These are phyloP conservation scores for Cubamyces sp. DNA, from an alignment of 768 basidiomycete species.

Conservation along the genomic window DNA sequence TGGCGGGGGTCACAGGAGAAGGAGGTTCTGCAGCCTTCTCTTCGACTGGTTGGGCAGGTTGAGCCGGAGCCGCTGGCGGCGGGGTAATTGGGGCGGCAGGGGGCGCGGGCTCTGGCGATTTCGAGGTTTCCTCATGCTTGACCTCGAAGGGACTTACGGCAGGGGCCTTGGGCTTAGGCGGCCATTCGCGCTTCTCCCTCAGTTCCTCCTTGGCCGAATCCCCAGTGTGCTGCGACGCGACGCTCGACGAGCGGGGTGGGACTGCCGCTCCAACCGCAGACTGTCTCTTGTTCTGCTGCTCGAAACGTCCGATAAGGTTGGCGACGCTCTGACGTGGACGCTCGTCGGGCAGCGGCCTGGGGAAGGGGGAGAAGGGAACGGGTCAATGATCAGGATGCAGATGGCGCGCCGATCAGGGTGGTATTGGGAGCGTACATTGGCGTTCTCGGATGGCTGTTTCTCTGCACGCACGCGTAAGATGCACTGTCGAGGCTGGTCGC, in stretches of 20 bases:
- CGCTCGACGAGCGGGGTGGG: conserved; percentile 69
- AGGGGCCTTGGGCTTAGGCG: conserved; percentile 43
- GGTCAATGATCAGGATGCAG: conserved; percentile 24
- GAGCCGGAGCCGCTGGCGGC: conserved; percentile 7
- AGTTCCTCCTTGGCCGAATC: conserved; percentile 69
- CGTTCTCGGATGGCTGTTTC: conserved; percentile 15
- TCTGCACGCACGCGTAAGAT: conserved; percentile 23
- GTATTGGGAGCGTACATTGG: conserved; percentile 25
- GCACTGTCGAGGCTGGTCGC: conserved; percentile 21
- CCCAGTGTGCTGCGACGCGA: conserved; percentile 62
- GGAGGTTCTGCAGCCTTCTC: conserved; percentile 20
- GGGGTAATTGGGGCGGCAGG: conserved; percentile 14
- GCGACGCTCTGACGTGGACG: conserved; percentile 85
- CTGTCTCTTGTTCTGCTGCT: conserved; percentile 66
- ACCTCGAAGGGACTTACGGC: conserved; percentile 4
- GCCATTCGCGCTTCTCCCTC: conserved; percentile 80
- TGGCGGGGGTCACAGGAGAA: conserved; percentile 15
- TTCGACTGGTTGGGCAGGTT: conserved; percentile 2
- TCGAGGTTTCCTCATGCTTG: conserved; percentile 7
- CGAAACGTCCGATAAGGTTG: conserved; percentile 89
- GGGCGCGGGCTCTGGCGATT: conserved; percentile 20
- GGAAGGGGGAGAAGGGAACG: not conserved
- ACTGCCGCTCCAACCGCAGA: conserved; percentile 42
- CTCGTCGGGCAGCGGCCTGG: conserved; percentile 87
- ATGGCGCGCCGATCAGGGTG: conserved; percentile 21